Evolutionary conservation across 1,284 basidiomycete genomes (phyloP).

Genomic region (Boletus semigastroideus): DNA sequence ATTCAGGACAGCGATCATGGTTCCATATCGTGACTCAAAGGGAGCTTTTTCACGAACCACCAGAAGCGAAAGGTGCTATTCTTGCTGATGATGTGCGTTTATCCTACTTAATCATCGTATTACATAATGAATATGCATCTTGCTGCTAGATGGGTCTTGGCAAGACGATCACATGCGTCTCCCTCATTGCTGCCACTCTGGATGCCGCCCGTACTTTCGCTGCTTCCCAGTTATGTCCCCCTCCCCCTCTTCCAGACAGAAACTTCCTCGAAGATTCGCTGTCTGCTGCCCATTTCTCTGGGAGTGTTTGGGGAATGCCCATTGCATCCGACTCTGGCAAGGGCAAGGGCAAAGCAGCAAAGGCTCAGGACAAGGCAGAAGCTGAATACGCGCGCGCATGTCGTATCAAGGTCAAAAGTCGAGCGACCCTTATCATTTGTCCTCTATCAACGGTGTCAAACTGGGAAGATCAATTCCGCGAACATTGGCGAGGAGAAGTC

Average conservation of each 20-base stretch:
- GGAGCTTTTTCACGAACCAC: conserved; percentile 64
- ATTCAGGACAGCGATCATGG: conserved; percentile 59
- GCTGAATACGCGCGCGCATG: conserved; percentile 67
- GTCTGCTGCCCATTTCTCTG: conserved; percentile 68
- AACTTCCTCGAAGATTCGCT: conserved; percentile 39
- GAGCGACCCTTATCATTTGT: conserved; percentile 95
- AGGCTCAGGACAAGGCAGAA: conserved; percentile 65
- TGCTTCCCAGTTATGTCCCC: conserved; percentile 48
- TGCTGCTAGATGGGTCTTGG: conserved; percentile 88
- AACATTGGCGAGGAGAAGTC: conserved; percentile 90
- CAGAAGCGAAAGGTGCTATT: conserved; percentile 86
- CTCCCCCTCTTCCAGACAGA: conserved; percentile 42
- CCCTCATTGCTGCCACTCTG: conserved; percentile 87
- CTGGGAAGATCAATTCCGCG: conserved; percentile 98
- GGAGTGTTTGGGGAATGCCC: conserved; percentile 84
- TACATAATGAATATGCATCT: conserved; percentile 16
- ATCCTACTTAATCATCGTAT: conserved; percentile 6
- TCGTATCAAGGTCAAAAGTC: conserved; percentile 76
- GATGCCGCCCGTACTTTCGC: conserved; percentile 71
- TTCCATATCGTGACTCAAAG: conserved; percentile 85
- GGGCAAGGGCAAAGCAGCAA: conserved; percentile 61
- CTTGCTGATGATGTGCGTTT: conserved; percentile 87
- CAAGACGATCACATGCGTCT: conserved; percentile 94
- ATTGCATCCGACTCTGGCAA: conserved; percentile 46
- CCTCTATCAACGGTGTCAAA: conserved; percentile 96